Conservation (phyloP, 768 basidiomycete species). For the Agaricus sinodeliciosus region DNA sequence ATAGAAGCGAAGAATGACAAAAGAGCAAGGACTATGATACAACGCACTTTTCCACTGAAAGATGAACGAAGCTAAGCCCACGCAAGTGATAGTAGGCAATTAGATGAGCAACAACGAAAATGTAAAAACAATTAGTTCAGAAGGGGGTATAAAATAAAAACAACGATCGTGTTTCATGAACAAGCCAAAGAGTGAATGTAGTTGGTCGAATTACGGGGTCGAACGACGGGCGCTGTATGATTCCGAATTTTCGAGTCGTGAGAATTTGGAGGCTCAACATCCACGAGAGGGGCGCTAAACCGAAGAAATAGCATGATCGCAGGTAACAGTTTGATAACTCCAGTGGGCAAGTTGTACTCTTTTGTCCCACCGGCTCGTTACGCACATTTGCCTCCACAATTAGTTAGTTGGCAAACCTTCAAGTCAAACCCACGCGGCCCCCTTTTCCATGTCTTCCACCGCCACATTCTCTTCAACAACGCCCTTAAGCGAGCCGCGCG, state of each 20-base stretch:
- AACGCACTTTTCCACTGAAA: neutral
- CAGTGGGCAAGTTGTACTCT: too few relatives aligned
- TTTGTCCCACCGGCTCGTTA: neutral
- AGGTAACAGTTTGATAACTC: neutral
- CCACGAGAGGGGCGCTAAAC: neutral
- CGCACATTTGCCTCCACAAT: neutral
- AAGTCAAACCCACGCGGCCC: neutral
- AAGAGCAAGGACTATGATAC: conserved; percentile 4
- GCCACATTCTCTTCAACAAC: neutral
- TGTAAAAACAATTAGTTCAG: neutral
- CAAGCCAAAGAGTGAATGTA: neutral
- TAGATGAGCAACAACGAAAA: neutral
- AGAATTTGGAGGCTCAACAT: too few relatives aligned
- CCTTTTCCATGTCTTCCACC: neutral
- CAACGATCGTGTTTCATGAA: neutral
- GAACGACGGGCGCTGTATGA: neutral
- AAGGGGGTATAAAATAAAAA: neutral
- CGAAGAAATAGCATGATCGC: neutral
- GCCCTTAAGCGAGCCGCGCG: neutral
- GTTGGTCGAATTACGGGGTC: neutral
- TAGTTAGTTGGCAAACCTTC: neutral
- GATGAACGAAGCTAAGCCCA: too few relatives aligned
- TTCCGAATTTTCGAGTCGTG: too few relatives aligned
- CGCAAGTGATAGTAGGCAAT: too few relatives aligned
- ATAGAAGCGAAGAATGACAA: neutral